These are phyloP conservation scores for Bryoerythrophyllum caledonicum DNA, from an alignment of 225 moss, liverwort and hornwort genomes.

Conservation along the genomic window DNA sequence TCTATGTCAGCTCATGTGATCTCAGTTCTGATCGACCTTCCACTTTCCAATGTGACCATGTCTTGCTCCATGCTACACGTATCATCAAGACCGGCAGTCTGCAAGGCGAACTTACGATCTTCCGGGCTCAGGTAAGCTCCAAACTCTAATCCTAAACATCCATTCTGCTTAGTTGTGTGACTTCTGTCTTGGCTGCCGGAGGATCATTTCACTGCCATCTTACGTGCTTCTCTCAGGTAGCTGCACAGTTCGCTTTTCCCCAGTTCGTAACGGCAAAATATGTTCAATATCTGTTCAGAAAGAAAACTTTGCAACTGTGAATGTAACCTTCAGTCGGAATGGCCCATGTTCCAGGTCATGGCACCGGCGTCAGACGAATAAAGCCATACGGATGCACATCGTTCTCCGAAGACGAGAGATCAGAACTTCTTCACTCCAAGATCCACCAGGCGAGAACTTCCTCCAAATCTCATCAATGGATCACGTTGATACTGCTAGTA, in stretches of 20 bases:
- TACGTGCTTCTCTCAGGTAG: neutral
- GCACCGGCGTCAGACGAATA: conserved; percentile 3
- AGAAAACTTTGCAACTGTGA: neutral
- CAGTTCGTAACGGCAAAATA: too few species aligned
- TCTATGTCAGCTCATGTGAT: too few species aligned
- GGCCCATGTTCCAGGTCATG: conserved; percentile 5
- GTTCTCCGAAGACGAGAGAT: conserved; percentile 36
- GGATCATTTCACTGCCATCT: neutral
- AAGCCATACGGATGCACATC: conserved; percentile 29
- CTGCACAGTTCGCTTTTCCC: neutral
- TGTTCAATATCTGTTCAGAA: too few species aligned
- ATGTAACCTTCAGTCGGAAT: neutral
- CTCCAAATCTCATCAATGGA: conserved; percentile 26
- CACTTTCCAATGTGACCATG: neutral
- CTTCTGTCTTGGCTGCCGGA: neutral
- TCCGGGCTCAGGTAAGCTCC: neutral
- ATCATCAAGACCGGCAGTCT: neutral
- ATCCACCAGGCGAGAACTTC: conserved; percentile 25
- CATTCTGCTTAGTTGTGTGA: neutral
- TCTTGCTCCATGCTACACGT: neutral
- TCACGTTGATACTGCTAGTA: conserved; percentile 31
- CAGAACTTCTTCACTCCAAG: neutral
- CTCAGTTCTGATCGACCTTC: neutral
- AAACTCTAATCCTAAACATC: neutral
- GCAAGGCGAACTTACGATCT: neutral